Evolutionary conservation across 2,329 filamentous ascomycete genomes (phyloP), one percentile per base, ranked within the genome.

Genomic region (Aspergillus tanneri): DNA sequence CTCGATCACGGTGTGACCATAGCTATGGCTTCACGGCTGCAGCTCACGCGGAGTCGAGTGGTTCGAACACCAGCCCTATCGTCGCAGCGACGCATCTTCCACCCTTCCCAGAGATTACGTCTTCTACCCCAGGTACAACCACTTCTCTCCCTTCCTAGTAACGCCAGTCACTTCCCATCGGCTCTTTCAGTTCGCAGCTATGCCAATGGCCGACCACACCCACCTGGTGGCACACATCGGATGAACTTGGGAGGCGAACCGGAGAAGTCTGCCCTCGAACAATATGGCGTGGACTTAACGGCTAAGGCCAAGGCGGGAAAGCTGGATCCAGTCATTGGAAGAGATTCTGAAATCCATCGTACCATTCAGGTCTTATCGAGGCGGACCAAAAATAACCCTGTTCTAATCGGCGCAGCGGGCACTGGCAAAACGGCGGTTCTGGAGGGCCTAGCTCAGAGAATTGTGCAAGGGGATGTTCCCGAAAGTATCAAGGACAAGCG

Each of bases 401-500:
- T 96, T 0, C 75, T 96, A n/a, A 96, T 96, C 49, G 92, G 92
- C 53, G 85, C 84, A 38, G 89, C 90, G 7, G 92, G 91, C 57
- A 95, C 90, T 0, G 92, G 92, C 52, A 97, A 97, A 74, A 97
- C 92, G 5, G 91, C 92, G 1, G 88, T 96, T 43, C 74, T 96
- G 3, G 92, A 97, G 72, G 92, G 92, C 2, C 76, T 97, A 30
- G 91, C 92, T 8, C 82, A 93, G 64, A 81, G 93, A 30, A 97
- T 99, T 56, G 87, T 96, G 2, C 81, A 85, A 55, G 92, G 92
- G 2, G 92, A 96, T 71, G 91, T 97, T 0, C 92, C 93, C 0
- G 93, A 97, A 70, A 95, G 89, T 58, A 87, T 99, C 67, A 96
- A 96, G 72, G 86, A 96, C 60, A 97, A 97, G 71, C 80, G 85